phyloP scores from a whole-genome alignment of 768 basidiomycete species.

The Hemileccinum impolitum region DNA sequence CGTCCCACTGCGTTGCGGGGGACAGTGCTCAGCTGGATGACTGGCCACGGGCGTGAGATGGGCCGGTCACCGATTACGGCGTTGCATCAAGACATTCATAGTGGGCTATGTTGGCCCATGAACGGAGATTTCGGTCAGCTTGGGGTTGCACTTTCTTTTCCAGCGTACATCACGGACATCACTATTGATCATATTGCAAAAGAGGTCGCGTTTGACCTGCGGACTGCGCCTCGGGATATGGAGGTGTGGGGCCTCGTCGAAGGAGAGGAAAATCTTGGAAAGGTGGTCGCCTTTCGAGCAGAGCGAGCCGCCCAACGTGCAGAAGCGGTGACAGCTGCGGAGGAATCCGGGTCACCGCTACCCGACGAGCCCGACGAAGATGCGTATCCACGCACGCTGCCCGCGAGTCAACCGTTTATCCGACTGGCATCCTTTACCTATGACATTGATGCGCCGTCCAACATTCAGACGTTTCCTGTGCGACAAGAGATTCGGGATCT shows the following conservation, averaged over 20 bases:
- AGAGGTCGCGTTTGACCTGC: constrained; percentile 79
- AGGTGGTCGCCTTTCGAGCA: constrained; percentile 53
- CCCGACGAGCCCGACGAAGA: constrained; percentile 30
- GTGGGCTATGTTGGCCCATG: constrained; percentile 95
- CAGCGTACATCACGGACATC: constrained; percentile 56
- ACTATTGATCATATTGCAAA: constrained; percentile 85
- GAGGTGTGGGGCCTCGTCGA: constrained; percentile 92
- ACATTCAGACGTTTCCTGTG: constrained; percentile 82
- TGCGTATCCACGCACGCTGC: constrained; percentile 48
- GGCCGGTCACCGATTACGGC: constrained; percentile 86
- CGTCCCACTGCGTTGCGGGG: constrained; percentile 47
- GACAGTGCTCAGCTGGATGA: constrained; percentile 52
- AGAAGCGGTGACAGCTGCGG: constrained; percentile 31
- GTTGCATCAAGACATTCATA: constrained; percentile 79
- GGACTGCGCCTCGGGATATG: constrained; percentile 80
- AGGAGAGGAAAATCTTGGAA: constrained; percentile 64
- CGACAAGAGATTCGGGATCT: constrained; percentile 62
- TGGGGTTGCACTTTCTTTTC: constrained; percentile 71
- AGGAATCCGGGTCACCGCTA: constrained; percentile 24
- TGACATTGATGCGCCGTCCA: constrained; percentile 46
- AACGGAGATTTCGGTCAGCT: constrained; percentile 73
- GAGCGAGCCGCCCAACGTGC: constrained; percentile 38
- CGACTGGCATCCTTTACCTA: constrained; percentile 71
- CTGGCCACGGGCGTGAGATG: constrained; percentile 57
- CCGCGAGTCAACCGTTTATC: constrained; percentile 47